phyloP scores from a whole-genome alignment of 1,284 basidiomycete genomes.

The Moesziomyces aphidis region DNA sequence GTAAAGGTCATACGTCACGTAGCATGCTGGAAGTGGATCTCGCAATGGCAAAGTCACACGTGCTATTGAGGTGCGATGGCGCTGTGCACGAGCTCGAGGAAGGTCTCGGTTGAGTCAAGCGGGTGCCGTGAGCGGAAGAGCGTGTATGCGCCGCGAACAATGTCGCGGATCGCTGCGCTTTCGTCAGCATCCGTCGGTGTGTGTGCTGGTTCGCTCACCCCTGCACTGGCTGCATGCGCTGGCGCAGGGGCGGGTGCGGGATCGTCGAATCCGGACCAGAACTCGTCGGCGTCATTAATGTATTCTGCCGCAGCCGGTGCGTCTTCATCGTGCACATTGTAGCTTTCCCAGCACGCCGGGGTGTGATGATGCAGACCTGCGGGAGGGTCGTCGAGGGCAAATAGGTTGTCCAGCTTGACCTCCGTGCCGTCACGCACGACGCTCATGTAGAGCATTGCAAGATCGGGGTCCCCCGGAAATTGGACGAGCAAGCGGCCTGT shows the following conservation, averaged over 20 bases:
- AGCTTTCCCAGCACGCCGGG: neutral
- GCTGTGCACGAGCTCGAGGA: slow-evolving; percentile 16
- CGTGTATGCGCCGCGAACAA: slow-evolving; percentile 24
- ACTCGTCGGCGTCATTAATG: slow-evolving; percentile 44
- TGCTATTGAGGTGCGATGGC: slow-evolving; percentile 3
- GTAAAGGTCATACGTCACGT: neutral
- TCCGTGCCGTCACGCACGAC: neutral
- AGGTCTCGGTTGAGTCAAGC: slow-evolving; percentile 1
- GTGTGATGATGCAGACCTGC: slow-evolving; percentile 6
- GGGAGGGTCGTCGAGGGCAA: neutral
- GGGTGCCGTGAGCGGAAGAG: slow-evolving; percentile 8
- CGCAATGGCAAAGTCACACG: neutral
- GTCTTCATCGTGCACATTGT: neutral
- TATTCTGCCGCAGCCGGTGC: slow-evolving; percentile 25
- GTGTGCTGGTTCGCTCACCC: no score
- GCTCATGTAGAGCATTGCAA: slow-evolving; percentile 8
- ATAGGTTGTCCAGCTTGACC: slow-evolving; percentile 30
- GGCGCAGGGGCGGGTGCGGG: neutral
- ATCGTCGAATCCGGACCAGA: slow-evolving; percentile 44
- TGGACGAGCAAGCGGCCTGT: neutral
- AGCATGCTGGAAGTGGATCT: neutral
- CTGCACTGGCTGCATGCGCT: neutral
- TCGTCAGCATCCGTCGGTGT: neutral
- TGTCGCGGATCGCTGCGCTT: slow-evolving; percentile 28
- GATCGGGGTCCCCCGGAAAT: neutral